Evolutionary conservation across 2,329 filamentous ascomycete species (phyloP).

Genomic region (Aspergillus awamori): DNA sequence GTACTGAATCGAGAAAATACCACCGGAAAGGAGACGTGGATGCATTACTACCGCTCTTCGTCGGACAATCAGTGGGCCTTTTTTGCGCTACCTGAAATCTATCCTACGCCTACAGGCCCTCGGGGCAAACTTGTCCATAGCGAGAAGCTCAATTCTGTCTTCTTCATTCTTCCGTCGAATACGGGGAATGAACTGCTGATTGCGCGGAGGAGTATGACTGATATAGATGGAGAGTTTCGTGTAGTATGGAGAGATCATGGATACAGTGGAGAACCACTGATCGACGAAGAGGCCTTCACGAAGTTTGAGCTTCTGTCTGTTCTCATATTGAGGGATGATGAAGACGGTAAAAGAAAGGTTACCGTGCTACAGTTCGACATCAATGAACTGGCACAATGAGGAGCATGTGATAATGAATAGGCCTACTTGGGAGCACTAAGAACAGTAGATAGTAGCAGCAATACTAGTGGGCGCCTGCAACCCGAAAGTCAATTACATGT

Average conservation of each 20-base stretch:
- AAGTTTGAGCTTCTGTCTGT: background rate
- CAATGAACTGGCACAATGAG: background rate
- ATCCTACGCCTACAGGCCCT: background rate
- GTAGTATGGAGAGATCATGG: background rate
- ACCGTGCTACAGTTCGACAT: background rate
- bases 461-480: background rate
- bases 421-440: background rate
- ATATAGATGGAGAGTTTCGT: background rate
- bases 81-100: background rate
- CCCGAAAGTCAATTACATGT: background rate
- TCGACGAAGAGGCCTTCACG: slow-evolving; percentile 1
- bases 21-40: background rate
- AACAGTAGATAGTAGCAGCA: background rate
- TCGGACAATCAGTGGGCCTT: background rate
- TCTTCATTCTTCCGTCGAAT: background rate
- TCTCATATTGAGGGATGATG: background rate
- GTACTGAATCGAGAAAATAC: slow-evolving; percentile 4
- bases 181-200: background rate
- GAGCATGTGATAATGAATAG: background rate
- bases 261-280: background rate
- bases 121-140: background rate
- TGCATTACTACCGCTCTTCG: background rate
- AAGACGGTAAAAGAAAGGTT: background rate
- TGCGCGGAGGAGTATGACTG: background rate
- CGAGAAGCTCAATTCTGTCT: background rate